A percentile compares a stretch with the other conserved stretches of the same genome.
Evolutionary conservation across 2,329 filamentous ascomycete species (phyloP).

Genomic region (Hypoxylon sp.): DNA sequence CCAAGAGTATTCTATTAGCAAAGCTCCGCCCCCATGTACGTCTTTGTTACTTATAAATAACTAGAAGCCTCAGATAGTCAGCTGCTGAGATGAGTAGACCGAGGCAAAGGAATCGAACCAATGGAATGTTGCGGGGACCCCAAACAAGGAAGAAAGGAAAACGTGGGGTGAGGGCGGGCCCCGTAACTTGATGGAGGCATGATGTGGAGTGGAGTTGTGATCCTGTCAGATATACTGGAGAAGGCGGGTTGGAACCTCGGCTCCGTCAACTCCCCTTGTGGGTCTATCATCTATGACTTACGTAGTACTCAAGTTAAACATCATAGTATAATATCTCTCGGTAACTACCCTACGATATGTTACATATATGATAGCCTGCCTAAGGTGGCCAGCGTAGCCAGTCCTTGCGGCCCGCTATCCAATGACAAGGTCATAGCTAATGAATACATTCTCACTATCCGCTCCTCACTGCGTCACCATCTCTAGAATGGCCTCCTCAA

Average conservation of each 20-base stretch:
- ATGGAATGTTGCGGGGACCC: background rate
- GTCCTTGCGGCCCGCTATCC: background rate
- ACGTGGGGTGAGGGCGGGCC: background rate
- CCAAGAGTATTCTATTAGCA: background rate
- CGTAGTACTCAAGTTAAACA: too few species aligned
- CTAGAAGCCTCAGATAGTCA: background rate
- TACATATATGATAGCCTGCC: too few species aligned
- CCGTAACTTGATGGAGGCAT: background rate
- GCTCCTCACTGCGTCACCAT: slow-evolving; percentile 24
- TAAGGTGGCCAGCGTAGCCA: background rate
- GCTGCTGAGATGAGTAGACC: background rate
- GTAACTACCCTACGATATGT: too few species aligned
- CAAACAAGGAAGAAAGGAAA: background rate
- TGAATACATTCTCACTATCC: background rate
- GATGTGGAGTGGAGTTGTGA: background rate
- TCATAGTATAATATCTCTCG: too few species aligned
- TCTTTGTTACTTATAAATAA: background rate
- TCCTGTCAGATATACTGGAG: background rate
- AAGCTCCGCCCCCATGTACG: background rate
- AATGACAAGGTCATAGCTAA: background rate
- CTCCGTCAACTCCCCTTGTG: background rate
- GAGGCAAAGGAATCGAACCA: background rate
- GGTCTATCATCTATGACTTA: background rate
- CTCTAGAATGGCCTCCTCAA: slow-evolving; percentile 58
- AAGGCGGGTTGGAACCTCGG: background rate